Base-by-base conservation (phyloP, 2,329 filamentous ascomycete species). In the Aspergillus quadricinctus region DNA sequence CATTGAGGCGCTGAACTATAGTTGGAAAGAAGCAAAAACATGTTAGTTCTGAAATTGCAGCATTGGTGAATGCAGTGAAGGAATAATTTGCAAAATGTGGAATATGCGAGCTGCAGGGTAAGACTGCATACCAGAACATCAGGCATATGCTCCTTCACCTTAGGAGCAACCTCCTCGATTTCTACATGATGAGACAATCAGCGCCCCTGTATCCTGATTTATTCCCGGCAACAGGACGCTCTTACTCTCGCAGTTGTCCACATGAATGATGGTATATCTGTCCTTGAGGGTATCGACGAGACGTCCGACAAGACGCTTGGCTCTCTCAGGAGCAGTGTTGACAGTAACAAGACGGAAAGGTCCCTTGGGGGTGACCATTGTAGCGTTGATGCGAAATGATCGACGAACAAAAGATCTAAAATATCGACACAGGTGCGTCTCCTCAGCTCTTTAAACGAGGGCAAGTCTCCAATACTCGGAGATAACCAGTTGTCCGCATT, bases 261-360 rank as follows among this genome's bases (percentile, higher is more conserved):
- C 78, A 66, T 89, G 78, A 40, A 81, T 75, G 61, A 89, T 88
- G 1, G 78, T 83, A 70, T 88, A 89, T 41, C 74, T 75, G 54
- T 87, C 84, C 67, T 84, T 85, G 31, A 89, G 71, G 11, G 78
- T 80, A 55, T 87, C 83, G 10, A 81, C 77, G 40, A 89, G 71
- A 0, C 83, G 79, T 10, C 86, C 85, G 64, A 88, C 82, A 35
- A 89, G 72, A 7, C 77, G 73, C 72, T 84, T 83, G 35, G 86
- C 87, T 55, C 86, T 78, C 60, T 87, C 85, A 0, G 86, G 86
- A 1, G 81, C 84, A 1, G 81, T 88, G 73, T 88, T 89, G 61
- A 89, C 85, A 1, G 85, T 89, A 29, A 88, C 81, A 11, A 89
- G 80, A 63, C 77, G 81, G 73, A 80, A 88, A 3, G 84, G 84